Evolutionary conservation across 495 filamentous ascomycete species (phyloP), one percentile per base, ranked within the genome.

Genomic region (Terfezia boudieri): DNA sequence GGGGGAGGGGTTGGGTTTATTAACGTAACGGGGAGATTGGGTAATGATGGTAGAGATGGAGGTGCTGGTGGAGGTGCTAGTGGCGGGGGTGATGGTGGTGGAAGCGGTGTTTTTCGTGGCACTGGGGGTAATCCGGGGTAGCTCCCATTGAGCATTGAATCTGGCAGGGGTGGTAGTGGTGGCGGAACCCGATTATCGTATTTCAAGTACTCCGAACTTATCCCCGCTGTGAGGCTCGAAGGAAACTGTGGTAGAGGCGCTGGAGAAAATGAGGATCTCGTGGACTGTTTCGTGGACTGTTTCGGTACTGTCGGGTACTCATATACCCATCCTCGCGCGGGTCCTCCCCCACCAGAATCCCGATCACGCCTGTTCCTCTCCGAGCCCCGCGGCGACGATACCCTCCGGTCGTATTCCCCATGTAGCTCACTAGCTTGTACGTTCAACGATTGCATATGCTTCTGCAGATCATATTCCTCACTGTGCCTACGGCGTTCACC

Each of bases 11-110:
- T 55, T 52, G 66, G 59, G 38, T 51, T 50, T 58, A 57, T n/a
- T 68, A 50, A 22, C 68, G 67, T 17, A 59, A 60, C 36, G 66
- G 68, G 50, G 57, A 55, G 35, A 60, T 53, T 20, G 2, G 66
- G 64, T 16, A 64, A 35, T 14, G 52, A 37, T 23, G 55, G 53
- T 16, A 26, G 37, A 11, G 35, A n/a, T 20, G 59, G 48, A 37
- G 46, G 56, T 37, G 9, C 17, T 38, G 32, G 49, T 17, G 56
- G 52, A 37, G 61, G 48, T 54, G 66, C 69, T 60, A 64, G 67
- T 58, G 62, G 70, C 54, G 55, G 70, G 58, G 55, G 68, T 54
- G 64, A 67, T 43, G 60, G 61, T 9, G 49, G 37, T 32, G 43
- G 41, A 35, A 61, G 61, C 43, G 67, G 60, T 46, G 41, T 46